phyloP scores from a whole-genome alignment of 305 asterid species.

The Fraxinus nigra region DNA sequence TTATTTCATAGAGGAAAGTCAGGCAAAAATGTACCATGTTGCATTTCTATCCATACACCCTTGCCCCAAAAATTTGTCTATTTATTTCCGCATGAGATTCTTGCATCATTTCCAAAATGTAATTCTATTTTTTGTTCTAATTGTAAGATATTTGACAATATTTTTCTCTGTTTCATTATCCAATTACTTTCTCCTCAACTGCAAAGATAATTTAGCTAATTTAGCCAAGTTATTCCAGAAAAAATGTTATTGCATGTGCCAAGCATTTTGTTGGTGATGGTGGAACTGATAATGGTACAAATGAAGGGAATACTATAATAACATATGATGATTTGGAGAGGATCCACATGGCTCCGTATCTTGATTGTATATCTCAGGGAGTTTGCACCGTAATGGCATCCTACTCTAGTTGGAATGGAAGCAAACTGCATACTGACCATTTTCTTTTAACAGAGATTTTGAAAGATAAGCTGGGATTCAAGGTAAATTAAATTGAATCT shows the following conservation, averaged over 20 bases:
- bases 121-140: slow-evolving; percentile 18
- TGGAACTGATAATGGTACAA: slow-evolving; percentile 64
- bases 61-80: neutral
- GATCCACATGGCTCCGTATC: slow-evolving; percentile 74
- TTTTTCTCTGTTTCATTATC: slow-evolving; percentile 3
- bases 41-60: slow-evolving; percentile 15
- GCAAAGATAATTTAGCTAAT: neutral
- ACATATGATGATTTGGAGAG: slow-evolving; percentile 66
- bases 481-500: slow-evolving; percentile 41
- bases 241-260: slow-evolving; percentile 73
- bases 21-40: neutral
- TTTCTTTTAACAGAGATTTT: slow-evolving; percentile 68
- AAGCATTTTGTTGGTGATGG: slow-evolving; percentile 93
- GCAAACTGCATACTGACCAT: slow-evolving; percentile 48
- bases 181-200: slow-evolving; percentile 9
- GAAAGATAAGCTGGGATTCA: slow-evolving; percentile 77
- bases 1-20: slow-evolving; percentile 6
- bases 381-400: slow-evolving; percentile 89
- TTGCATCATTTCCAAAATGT: neutral
- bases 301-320: slow-evolving; percentile 66
- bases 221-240: slow-evolving; percentile 36
- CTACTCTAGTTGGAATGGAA: slow-evolving; percentile 79
- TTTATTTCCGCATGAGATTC: neutral
- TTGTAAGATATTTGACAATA: neutral
- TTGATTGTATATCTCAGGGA: slow-evolving; percentile 69